Evolutionary conservation across 2,329 filamentous ascomycete genomes (phyloP).

Genomic region (Pestalotiopsis sp.): DNA sequence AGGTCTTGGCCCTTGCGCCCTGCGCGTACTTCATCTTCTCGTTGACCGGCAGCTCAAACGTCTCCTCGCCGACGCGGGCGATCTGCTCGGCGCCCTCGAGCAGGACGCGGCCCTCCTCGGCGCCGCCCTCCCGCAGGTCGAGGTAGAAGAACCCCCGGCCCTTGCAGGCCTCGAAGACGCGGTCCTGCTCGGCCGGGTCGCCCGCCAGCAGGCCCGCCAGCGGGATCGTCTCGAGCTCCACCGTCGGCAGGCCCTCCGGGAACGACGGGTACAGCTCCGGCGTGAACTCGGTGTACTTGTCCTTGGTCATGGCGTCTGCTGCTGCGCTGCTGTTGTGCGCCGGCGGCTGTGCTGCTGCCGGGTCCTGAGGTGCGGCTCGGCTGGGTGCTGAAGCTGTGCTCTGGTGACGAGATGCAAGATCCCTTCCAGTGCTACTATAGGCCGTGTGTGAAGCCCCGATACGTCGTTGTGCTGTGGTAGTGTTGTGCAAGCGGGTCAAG

Average conservation of each 20-base stretch:
- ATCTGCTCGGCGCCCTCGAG: slow-evolving; percentile 22
- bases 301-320: slow-evolving; percentile 1
- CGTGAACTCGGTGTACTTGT: slow-evolving; percentile 16
- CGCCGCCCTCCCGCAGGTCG: slow-evolving; percentile 20
- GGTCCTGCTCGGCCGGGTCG: slow-evolving; percentile 23
- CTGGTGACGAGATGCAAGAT: neutral
- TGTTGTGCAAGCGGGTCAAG: neutral
- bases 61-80: slow-evolving; percentile 24
- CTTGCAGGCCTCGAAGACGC: slow-evolving; percentile 28
- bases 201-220: slow-evolving; percentile 26
- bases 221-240: slow-evolving; percentile 30
- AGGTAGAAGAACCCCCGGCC: slow-evolving; percentile 36
- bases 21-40: slow-evolving; percentile 28
- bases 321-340: neutral
- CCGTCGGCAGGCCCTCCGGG: slow-evolving; percentile 27
- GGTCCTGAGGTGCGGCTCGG: neutral
- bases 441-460: neutral
- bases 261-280: slow-evolving; percentile 29
- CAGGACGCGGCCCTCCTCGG: slow-evolving; percentile 24
- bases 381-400: neutral
- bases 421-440: neutral
- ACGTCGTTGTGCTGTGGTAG: neutral
- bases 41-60: slow-evolving; percentile 29
- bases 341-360: neutral
- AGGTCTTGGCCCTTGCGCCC: slow-evolving; percentile 15